These are phyloP conservation scores for Westerdykella aurantiaca DNA, from an alignment of 2,329 filamentous ascomycete genomes.

Conservation along the genomic window DNA sequence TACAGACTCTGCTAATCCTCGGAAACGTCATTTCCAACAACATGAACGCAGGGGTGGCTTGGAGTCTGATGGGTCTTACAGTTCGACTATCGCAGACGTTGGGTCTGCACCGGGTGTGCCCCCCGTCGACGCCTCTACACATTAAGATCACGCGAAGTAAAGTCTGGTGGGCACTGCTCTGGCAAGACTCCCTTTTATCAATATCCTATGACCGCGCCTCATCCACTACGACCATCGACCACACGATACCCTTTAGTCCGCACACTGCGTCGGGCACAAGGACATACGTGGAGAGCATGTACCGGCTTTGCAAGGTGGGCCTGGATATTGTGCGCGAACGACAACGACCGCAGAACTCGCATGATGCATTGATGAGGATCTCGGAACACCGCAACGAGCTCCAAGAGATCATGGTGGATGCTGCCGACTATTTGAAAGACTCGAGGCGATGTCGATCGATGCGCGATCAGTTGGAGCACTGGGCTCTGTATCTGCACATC, in stretches of 20 bases:
- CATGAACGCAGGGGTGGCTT: conserved; percentile 60
- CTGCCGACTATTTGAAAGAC: conserved; percentile 53
- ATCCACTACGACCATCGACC: conserved; percentile 51
- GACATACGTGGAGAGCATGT: conserved; percentile 55
- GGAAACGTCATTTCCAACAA: conserved; percentile 58
- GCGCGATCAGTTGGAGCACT: conserved; percentile 54
- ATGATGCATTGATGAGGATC: conserved; percentile 51
- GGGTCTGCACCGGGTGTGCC: conserved; percentile 55
- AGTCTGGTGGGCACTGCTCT: conserved; percentile 55
- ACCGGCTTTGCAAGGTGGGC: conserved; percentile 52
- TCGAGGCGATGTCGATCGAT: conserved; percentile 44
- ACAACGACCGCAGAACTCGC: conserved; percentile 48
- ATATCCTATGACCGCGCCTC: conserved; percentile 58
- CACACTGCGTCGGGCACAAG: conserved; percentile 45
- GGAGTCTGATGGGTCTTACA: conserved; percentile 55
- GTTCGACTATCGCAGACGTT: conserved; percentile 56
- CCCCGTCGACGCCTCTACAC: conserved; percentile 47
- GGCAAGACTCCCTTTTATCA: conserved; percentile 60
- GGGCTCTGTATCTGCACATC: conserved; percentile 56
- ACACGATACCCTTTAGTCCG: conserved; percentile 34
- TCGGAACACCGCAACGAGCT: conserved; percentile 54
- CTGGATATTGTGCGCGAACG: conserved; percentile 57
- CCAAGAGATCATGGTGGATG: conserved; percentile 53
- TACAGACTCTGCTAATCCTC: conserved; percentile 57
- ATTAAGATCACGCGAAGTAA: conserved; percentile 36